Evolutionary conservation across 2,329 filamentous ascomycete species (phyloP), one percentile per base, ranked within the genome.

Genomic region (Amylocarpus encephaloides): DNA sequence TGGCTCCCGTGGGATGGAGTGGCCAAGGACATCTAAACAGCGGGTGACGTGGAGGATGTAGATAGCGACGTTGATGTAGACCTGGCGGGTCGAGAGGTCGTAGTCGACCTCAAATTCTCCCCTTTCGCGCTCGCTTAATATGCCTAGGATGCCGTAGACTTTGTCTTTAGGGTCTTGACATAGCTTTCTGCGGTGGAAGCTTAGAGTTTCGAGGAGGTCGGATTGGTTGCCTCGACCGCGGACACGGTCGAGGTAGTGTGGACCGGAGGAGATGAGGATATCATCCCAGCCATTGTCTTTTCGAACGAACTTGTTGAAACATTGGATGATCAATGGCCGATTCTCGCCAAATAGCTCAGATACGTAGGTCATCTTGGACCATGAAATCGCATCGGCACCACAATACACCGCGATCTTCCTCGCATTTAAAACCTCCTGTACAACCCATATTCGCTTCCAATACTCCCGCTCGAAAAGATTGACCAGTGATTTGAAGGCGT

Each of bases 11-110:
- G 19, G 26, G 22, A 30, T 12, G 2, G 64, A 50, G 30, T 68
- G 64, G 55, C 66, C 67, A 3, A 70, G 62, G 6, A 70, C 60
- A 48, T 70, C 66, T 1, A 70, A 53, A 2, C 55, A 49, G 2
- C 51, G 16, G 1, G 63, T 64, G 0, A 54, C 61, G 6, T 44
- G 43, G 6, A 69, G 43, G 5, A 69, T 47, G 42, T 55, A 62
- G 44, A 67, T 64, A 1, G 68, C 66, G 1, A 68, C 60, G n/a
- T 67, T 54, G 4, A 60, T 66, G 38, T 68, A 70, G 1, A 69
- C 59, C 1, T 68, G 59, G 29, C 63, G 65, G 6, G 67, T 52
- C 0, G 67, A 64, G 3, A 61, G 40, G 18, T 36, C 56, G 51
- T 69, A 70, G 49, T 70, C 59, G 11, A 64, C 53, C 1, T 53